A percentile compares a stretch with the other conserved stretches of the same genome.
phyloP scores from a whole-genome alignment of 2,329 filamentous ascomycete species.

The Penicillium sp. region DNA sequence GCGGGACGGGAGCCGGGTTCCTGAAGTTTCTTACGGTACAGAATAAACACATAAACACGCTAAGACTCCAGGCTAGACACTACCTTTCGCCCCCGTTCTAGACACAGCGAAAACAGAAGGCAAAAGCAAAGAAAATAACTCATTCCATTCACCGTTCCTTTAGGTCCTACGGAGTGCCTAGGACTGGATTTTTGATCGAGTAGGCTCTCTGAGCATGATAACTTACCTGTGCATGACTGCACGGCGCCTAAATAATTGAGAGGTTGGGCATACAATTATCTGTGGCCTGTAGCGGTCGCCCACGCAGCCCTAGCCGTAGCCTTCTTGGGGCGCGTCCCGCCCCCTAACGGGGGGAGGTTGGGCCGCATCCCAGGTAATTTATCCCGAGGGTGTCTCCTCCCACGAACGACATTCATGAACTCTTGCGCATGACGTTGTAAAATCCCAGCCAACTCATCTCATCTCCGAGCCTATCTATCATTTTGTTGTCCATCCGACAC shows the following conservation, averaged over 20 bases:
- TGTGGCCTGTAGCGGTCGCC: constrained; percentile 10
- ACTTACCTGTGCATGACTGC: neutral
- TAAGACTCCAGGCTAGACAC: neutral
- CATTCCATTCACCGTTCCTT: neutral
- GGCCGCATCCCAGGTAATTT: neutral
- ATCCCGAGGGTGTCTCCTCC: neutral
- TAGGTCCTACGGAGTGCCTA: neutral
- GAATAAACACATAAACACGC: neutral
- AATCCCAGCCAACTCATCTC: neutral
- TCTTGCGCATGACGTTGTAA: neutral
- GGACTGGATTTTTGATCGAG: neutral
- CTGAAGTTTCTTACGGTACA: constrained; percentile 6
- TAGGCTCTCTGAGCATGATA: neutral
- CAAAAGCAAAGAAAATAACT: neutral
- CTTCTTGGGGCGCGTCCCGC: neutral
- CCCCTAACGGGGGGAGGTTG: neutral
- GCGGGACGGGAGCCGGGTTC: constrained; percentile 5
- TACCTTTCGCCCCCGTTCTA: neutral
- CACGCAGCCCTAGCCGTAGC: constrained; percentile 4
- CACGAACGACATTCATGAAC: neutral
- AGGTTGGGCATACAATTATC: constrained; percentile 12
- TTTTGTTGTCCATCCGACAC: constrained; percentile 5
- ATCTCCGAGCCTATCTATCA: neutral
- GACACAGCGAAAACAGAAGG: neutral
- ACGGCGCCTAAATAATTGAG: constrained; percentile 5